These are phyloP conservation scores for Craspedostauros australis DNA, from an alignment of 108 stramenopile species.

Conservation along the genomic window DNA sequence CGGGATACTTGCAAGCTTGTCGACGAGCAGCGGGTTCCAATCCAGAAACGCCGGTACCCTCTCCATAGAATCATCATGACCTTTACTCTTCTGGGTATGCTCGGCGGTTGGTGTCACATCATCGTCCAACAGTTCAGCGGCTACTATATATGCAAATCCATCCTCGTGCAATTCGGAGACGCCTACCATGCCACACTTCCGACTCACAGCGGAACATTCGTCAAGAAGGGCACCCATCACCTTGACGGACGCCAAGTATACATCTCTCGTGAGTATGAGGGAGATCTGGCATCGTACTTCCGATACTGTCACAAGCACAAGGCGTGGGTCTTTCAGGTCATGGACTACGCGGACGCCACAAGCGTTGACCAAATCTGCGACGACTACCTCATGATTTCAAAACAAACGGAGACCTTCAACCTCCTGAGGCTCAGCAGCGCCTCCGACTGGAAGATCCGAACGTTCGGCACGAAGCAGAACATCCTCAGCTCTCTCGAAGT, in stretches of 20 bases:
- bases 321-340: background rate
- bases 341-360: background rate
- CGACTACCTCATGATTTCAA: background rate
- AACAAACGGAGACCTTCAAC: background rate
- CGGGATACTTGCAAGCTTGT: background rate
- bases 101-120: background rate
- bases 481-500: background rate
- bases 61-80: background rate
- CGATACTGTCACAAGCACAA: constrained; percentile 2
- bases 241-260: constrained; percentile 1
- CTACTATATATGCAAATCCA: background rate
- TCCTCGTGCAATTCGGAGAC: constrained; percentile 10
- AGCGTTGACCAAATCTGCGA: background rate
- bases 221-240: background rate
- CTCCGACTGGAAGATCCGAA: too few relatives aligned
- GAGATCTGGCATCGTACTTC: background rate
- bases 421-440: too few relatives aligned
- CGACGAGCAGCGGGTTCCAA: background rate
- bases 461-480: background rate
- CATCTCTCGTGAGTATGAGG: too few relatives aligned
- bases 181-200: background rate
- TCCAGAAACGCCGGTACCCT: too few relatives aligned
- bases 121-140: background rate
- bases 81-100: background rate
- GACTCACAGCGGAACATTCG: background rate